These are phyloP conservation scores for Aureobasidium sp. DNA, from an alignment of 2,329 filamentous ascomycete species.

Conservation along the genomic window DNA sequence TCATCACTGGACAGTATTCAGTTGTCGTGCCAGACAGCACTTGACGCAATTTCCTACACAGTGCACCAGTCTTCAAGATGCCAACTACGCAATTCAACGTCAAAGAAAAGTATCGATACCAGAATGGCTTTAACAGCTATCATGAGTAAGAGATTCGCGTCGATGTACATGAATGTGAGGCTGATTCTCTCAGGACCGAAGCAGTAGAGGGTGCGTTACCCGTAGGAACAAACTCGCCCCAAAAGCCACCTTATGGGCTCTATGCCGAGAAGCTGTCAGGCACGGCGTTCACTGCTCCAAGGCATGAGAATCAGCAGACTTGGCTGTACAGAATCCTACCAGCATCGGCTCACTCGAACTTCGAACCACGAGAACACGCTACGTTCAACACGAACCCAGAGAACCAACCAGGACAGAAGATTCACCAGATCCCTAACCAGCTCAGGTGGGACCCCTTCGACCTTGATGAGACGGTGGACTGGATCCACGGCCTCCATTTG, in stretches of 20 bases:
- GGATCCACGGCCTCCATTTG: slow-evolving; percentile 62
- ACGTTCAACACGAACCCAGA: slow-evolving; percentile 47
- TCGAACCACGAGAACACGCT: slow-evolving; percentile 42
- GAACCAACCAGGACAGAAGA: slow-evolving; percentile 46
- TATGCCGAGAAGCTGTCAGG: slow-evolving; percentile 68
- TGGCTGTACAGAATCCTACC: slow-evolving; percentile 54
- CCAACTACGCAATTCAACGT: slow-evolving; percentile 57
- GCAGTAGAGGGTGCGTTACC: slow-evolving; percentile 68
- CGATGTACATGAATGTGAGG: background rate
- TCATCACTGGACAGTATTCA: background rate
- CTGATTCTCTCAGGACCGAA: slow-evolving; percentile 53
- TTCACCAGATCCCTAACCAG: slow-evolving; percentile 74
- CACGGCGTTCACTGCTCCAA: slow-evolving; percentile 52
- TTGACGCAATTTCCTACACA: background rate
- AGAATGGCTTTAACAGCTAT: slow-evolving; percentile 69
- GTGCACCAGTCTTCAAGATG: slow-evolving; percentile 39
- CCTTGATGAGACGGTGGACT: slow-evolving; percentile 60
- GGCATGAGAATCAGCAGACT: slow-evolving; percentile 50
- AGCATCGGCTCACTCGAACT: slow-evolving; percentile 52
- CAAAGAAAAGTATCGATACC: slow-evolving; percentile 66
- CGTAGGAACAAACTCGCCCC: slow-evolving; percentile 70
- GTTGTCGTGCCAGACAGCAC: background rate
- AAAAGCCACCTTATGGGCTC: slow-evolving; percentile 69
- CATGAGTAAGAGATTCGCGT: slow-evolving; percentile 55
- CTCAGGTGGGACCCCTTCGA: slow-evolving; percentile 75